Percentiles rank a stretch among this genome's conserved stretches.
Evolutionary conservation across 257 asterid species (phyloP).

Genomic region (Sherardia arvensis): DNA sequence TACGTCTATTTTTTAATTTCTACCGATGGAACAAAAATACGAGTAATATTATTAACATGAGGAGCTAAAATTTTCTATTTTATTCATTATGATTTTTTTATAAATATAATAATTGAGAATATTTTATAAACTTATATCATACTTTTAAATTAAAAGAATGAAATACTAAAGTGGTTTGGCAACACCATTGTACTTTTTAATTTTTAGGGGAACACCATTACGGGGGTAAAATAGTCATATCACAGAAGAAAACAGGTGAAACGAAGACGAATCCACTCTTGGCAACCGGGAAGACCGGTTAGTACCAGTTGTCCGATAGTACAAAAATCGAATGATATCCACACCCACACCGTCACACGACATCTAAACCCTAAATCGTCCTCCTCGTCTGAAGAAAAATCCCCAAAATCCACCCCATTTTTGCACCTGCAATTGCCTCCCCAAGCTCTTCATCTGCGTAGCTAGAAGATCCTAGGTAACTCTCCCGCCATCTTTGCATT

Average conservation of each 20-base stretch:
- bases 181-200: too few species aligned
- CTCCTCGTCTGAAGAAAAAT: not conserved
- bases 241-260: not conserved
- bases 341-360: too few species aligned
- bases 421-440: not conserved
- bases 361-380: constrained; percentile 13
- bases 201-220: too few species aligned
- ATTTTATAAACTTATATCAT: too few species aligned
- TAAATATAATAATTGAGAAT: too few species aligned
- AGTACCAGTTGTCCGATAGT: not conserved
- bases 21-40: too few species aligned
- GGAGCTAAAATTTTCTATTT: too few species aligned
- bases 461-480: constrained; percentile 3
- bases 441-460: not conserved
- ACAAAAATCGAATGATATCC: not conserved
- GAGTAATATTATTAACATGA: too few species aligned
- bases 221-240: constrained; percentile 11
- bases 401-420: not conserved
- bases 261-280: not conserved
- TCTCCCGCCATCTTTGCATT: not conserved
- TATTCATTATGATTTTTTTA: too few species aligned
- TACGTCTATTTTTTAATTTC: too few species aligned
- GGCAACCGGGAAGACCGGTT: constrained; percentile 1
- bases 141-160: too few species aligned
- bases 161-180: too few species aligned